phyloP scores from a whole-genome alignment of 768 basidiomycete genomes.

The Lentinula sp. region DNA sequence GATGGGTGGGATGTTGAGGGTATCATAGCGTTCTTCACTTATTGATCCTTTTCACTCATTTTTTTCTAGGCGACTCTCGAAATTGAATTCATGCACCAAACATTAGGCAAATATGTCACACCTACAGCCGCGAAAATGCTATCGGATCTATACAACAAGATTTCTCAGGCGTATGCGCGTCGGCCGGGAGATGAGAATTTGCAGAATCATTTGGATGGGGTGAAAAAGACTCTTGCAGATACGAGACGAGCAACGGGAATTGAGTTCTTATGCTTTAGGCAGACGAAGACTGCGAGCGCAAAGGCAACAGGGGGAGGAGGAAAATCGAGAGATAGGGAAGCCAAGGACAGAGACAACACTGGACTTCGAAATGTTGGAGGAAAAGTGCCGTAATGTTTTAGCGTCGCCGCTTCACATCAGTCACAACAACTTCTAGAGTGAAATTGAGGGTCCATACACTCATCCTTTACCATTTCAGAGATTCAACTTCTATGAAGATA shows the following conservation, averaged over 20 bases:
- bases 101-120: conserved; percentile 83
- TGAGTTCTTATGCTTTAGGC: conserved; percentile 91
- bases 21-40: conserved; percentile 25
- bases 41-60: neutral
- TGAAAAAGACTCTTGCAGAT: conserved; percentile 87
- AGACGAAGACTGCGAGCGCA: conserved; percentile 40
- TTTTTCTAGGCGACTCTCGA: conserved; percentile 86
- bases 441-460: neutral
- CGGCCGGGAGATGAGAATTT: conserved; percentile 82
- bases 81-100: conserved; percentile 99
- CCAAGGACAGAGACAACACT: neutral
- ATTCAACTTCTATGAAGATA: neutral
- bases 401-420: too few species aligned
- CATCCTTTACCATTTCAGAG: neutral
- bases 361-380: neutral
- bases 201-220: conserved; percentile 81
- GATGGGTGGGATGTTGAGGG: conserved; percentile 97
- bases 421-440: too few species aligned
- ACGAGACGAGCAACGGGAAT: conserved; percentile 87
- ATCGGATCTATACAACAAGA: conserved; percentile 89
- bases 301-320: neutral
- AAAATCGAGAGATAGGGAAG: neutral
- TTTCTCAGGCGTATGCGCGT: conserved; percentile 87
- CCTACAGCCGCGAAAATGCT: conserved; percentile 75
- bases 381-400: neutral